Conservation (phyloP, 805 yeast genomes). For the Candida qinlingensis region DNA sequence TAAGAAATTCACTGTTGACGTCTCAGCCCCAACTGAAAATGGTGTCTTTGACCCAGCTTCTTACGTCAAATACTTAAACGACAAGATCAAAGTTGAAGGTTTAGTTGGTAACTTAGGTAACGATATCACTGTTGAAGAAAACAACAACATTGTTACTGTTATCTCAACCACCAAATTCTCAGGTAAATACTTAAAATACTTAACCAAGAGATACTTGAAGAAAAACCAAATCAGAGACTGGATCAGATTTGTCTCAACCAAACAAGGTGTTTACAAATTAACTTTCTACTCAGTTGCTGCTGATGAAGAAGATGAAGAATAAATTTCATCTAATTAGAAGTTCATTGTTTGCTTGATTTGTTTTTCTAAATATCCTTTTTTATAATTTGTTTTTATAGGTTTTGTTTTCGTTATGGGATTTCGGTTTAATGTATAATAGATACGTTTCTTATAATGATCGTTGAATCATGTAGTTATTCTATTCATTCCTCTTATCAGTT, state of each 20-base stretch:
- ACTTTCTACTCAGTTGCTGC: slow-evolving; percentile 98
- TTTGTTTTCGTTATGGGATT: slow-evolving; percentile 17
- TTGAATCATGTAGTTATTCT: background rate
- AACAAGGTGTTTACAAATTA: slow-evolving; percentile 93
- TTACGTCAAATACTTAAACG: slow-evolving; percentile 96
- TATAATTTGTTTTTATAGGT: slow-evolving; percentile 12
- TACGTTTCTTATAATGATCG: slow-evolving; percentile 9
- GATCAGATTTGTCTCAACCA: slow-evolving; percentile 97
- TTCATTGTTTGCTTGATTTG: background rate
- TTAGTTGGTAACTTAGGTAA: slow-evolving; percentile 96
- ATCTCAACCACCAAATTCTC: slow-evolving; percentile 92
- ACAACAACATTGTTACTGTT: slow-evolving; percentile 84
- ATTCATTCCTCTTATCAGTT: background rate
- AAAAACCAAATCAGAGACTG: slow-evolving; percentile 99
- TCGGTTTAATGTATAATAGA: slow-evolving; percentile 18
- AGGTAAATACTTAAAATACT: slow-evolving; percentile 99
- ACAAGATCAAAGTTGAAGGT: slow-evolving; percentile 99
- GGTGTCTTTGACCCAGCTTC: slow-evolving; percentile 97
- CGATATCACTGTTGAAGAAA: slow-evolving; percentile 85
- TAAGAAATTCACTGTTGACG: slow-evolving; percentile 92
- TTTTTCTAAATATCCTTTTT: slow-evolving; percentile 4
- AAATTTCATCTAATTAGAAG: slow-evolving; percentile 31
- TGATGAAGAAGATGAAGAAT: slow-evolving; percentile 95
- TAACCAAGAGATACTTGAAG: slow-evolving; percentile 99
- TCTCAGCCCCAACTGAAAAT: slow-evolving; percentile 94